Evolutionary conservation across 768 basidiomycete species (phyloP), one percentile per base, ranked within the genome.

Genomic region (Albatrellus ellisii): DNA sequence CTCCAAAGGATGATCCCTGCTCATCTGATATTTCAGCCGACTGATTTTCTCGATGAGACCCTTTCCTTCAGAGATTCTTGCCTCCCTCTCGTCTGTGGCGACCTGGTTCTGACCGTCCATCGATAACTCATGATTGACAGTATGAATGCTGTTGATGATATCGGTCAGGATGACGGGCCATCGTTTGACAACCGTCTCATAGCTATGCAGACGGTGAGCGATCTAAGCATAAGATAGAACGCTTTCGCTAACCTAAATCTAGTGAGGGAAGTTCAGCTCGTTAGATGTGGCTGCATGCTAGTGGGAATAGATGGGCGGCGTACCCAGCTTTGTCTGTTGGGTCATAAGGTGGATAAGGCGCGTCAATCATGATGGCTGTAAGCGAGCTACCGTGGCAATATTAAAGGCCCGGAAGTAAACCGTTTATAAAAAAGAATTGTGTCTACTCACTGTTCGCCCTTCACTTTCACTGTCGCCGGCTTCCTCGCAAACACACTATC

Each of bases 21-120:
- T 79, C 84, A 95, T 92, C 54, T 81, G 76, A 60, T 90, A 86
- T 62, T 94, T 97, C 46, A 97, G 61, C 56, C 73, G 72, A 52
- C 79, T 76, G 37, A 85, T 65, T 54, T 72, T 67, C 44, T 73
- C 69, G 41, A 97, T 89, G 46, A 95, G 75, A 11, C 51, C 63
- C 54, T 79, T 85, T 1, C 86, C 89, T 56, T 95, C 87, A n/a
- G 59, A 58, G 29, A 89, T 62, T 58, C 67, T 71, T 45, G 54
- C 62, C 11, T 66, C 57, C 10, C 66, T 40, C 6, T 39, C 21
- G 3, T 46, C 40, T 15, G 56, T 54, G 49, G 54, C 50, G 24
- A 48, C 52, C 46, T 43, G 18, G 45, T 46, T 31, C 26, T 51
- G 54, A 26, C 51, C 44, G 10, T 55, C 37, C 39, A 72, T 47